Conservation (phyloP, 192 early-diverging fungal genomes). For the Mortierella alpina region DNA sequence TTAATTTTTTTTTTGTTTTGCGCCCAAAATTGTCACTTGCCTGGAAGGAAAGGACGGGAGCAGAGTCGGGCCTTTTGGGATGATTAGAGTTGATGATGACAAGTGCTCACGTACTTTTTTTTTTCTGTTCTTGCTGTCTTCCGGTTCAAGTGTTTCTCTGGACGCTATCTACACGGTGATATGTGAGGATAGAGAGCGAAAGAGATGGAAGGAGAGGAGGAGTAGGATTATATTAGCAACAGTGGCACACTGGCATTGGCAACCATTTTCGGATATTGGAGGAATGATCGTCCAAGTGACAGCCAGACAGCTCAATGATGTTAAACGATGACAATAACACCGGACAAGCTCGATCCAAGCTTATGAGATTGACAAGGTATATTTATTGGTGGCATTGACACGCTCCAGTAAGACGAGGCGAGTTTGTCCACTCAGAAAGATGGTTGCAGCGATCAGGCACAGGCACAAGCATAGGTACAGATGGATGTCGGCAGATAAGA, state of each 20-base stretch:
- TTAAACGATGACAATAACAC: too few species aligned
- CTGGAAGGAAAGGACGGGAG: conserved; percentile 2
- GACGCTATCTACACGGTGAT: conserved; percentile 6
- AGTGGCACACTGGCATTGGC: too few species aligned
- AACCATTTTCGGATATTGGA: too few species aligned
- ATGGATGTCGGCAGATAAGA: conserved; percentile 1
- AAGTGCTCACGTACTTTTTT: conserved; percentile 26
- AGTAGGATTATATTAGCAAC: not conserved
- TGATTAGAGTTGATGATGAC: conserved; percentile 46
- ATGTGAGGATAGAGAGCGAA: not conserved
- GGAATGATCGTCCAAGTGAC: too few species aligned
- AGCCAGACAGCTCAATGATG: too few species aligned
- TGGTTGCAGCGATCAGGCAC: not conserved
- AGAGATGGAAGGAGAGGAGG: not conserved
- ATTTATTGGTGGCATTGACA: too few species aligned
- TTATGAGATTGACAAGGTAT: too few species aligned
- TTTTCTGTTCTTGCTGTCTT: conserved; percentile 3
- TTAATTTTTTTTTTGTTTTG: conserved; percentile 21
- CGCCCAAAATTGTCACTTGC: conserved; percentile 18
- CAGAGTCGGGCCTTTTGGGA: conserved; percentile 27
- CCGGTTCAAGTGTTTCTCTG: not conserved
- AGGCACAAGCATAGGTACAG: not conserved
- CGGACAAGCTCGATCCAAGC: too few species aligned
- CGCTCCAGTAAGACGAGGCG: too few species aligned
- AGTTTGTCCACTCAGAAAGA: too few species aligned